Evolutionary conservation across 2,329 filamentous ascomycete genomes (phyloP).

Genomic region (Tolypocladium cylindrosporum): DNA sequence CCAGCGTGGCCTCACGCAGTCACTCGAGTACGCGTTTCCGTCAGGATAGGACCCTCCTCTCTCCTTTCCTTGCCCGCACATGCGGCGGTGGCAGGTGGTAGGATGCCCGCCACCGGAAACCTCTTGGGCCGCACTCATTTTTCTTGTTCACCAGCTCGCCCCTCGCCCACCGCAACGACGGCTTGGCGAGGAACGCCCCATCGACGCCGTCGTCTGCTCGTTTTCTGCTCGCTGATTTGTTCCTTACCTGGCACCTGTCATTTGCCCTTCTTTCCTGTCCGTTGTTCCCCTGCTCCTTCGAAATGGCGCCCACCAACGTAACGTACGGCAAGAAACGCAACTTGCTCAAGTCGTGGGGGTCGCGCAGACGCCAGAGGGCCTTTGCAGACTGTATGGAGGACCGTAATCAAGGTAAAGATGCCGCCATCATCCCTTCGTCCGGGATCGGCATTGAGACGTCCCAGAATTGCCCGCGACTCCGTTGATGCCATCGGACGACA

Average conservation of each 20-base stretch:
- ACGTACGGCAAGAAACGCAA: conserved; percentile 19
- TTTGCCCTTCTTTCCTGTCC: no score
- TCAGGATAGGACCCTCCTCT: not conserved
- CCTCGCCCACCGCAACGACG: not conserved
- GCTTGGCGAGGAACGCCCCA: not conserved
- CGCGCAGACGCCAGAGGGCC: conserved; percentile 14
- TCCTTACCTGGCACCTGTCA: not conserved
- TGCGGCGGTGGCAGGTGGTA: not conserved
- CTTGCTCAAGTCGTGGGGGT: conserved; percentile 16
- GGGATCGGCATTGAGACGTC: not conserved
- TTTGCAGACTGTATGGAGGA: conserved; percentile 6
- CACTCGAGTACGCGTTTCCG: not conserved
- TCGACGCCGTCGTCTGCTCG: not conserved
- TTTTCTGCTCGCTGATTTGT: not conserved
- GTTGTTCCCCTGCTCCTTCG: not conserved
- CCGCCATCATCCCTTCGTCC: not conserved
- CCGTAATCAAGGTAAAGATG: conserved; percentile 10
- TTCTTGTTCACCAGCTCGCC: not conserved
- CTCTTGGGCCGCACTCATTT: not conserved
- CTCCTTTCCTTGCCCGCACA: not conserved
- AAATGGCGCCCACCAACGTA: conserved; percentile 15
- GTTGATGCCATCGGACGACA: conserved; percentile 4
- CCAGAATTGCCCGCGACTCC: not conserved
- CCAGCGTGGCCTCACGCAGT: not conserved
- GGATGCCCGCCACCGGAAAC: not conserved